A percentile compares a stretch with the other conserved stretches of the same genome.
These are phyloP conservation scores for Nemania sp. DNA, from an alignment of 2,329 filamentous ascomycete species.

Conservation along the genomic window DNA sequence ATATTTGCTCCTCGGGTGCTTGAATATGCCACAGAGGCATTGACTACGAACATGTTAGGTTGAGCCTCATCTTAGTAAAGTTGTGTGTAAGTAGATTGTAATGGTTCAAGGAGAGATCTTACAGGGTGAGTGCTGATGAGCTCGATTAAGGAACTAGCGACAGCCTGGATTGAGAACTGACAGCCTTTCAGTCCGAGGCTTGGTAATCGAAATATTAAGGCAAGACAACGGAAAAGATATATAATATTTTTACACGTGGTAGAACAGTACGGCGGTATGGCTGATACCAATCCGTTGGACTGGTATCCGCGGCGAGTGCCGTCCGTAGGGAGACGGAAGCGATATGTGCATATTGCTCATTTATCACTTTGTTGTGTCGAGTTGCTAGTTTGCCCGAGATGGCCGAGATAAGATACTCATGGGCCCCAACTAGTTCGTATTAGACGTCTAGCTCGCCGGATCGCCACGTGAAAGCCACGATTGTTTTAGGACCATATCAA, in stretches of 20 bases:
- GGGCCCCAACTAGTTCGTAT: not conserved
- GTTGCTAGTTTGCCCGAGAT: not conserved
- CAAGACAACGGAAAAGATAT: not conserved
- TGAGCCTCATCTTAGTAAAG: not conserved
- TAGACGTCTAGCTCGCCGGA: not conserved
- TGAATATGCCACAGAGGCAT: not conserved
- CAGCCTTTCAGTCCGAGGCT: not conserved
- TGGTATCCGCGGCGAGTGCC: too few species aligned
- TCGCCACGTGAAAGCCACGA: slow-evolving; percentile 6
- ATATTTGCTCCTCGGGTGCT: too few species aligned
- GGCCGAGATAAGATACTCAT: not conserved
- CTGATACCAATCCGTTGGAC: not conserved
- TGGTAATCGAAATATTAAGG: not conserved
- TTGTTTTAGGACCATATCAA: not conserved
- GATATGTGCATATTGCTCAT: not conserved
- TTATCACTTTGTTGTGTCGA: not conserved
- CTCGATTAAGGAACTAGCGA: not conserved
- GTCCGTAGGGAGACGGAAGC: not conserved
- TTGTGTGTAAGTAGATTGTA: not conserved
- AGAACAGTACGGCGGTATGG: not conserved
- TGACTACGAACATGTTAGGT: not conserved
- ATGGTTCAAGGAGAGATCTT: not conserved
- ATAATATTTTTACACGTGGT: not conserved
- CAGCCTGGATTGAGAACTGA: not conserved
- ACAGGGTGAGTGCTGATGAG: not conserved